Base-by-base conservation (phyloP, 768 basidiomycete species). In the Suillus clintonianus region DNA sequence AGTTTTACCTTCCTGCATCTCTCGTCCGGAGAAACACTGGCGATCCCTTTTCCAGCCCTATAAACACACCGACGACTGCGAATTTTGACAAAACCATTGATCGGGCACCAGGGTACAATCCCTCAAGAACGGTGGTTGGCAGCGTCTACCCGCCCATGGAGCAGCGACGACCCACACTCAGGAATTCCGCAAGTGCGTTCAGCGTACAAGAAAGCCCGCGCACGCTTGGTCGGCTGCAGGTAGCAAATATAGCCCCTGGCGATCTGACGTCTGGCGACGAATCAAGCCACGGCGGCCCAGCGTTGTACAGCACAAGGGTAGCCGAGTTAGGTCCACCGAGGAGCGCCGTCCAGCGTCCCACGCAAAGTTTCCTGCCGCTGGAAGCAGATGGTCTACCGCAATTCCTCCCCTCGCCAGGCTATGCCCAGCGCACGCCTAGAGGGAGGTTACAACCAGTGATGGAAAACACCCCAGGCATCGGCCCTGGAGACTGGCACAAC, bases 221-320 rank as follows among this genome's bases (percentile, higher is more conserved):
- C 43, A 78, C 80, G 4, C 75, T 86, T 0, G 84, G 84, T 5
- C 76, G 72, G 14, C 76, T 86, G 19, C 80, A 78, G 53, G 80
- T 87, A 54, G 75, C 82, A 32, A 86, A 87, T 68, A 73, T 80
- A 59, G 70, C 77, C 2, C 81, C 83, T 9, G 85, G 82, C 7
- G 85, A 86, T 57, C 60, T 77, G 51, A 73, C 75, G 3, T 78
- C 80, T 32, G 75, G 72, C 1, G 70, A 71, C 45, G 75, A 76
- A n/a, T 56, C 34, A 61, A 36, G 54, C 45, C 42, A 32, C 37
- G 48, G 27, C 10, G 39, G 37, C 34, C 27, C 11, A 19, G 37
- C 19, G 11, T 48, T n/a, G 24, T n/a, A 39, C 24, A 60, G 30
- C 54, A 41, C 15, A n/a, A 19, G 2, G 32, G 59, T 17, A 32